Conservation (phyloP, 2,329 filamentous ascomycete genomes). For the Hortaea sp. region DNA sequence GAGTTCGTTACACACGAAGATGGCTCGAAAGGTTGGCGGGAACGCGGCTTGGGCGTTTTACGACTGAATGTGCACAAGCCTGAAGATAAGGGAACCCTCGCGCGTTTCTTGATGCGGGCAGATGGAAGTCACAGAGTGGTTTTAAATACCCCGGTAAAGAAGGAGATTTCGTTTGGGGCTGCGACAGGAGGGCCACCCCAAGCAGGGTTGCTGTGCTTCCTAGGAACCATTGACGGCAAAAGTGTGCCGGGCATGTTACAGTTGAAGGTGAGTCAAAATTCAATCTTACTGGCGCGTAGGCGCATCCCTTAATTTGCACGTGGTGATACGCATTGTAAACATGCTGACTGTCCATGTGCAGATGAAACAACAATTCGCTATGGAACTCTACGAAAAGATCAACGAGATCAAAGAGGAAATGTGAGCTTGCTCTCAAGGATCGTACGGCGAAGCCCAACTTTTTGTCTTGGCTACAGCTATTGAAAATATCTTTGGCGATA, state of each 20-base stretch:
- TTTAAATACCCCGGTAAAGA: slow-evolving; percentile 72
- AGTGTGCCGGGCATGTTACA: slow-evolving; percentile 42
- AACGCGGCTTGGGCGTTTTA: slow-evolving; percentile 72
- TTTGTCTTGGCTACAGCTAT: too few species aligned
- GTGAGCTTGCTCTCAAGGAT: slow-evolving; percentile 10
- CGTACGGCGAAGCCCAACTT: too few species aligned
- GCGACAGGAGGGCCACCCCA: slow-evolving; percentile 51
- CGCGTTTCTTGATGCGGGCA: slow-evolving; percentile 80
- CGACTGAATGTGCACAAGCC: slow-evolving; percentile 63
- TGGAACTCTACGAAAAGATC: slow-evolving; percentile 38
- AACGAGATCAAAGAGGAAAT: slow-evolving; percentile 30
- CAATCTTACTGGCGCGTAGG: slow-evolving; percentile 8
- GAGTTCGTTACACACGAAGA: slow-evolving; percentile 55
- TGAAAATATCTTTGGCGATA: too few species aligned
- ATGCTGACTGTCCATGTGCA: slow-evolving; percentile 4
- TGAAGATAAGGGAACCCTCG: slow-evolving; percentile 45
- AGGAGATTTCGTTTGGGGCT: slow-evolving; percentile 69
- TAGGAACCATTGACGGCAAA: slow-evolving; percentile 45
- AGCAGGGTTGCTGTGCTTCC: slow-evolving; percentile 59
- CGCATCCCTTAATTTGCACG: neutral
- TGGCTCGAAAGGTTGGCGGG: slow-evolving; percentile 64
- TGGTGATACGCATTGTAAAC: neutral
- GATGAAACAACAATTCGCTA: slow-evolving; percentile 34
- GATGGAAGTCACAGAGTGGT: slow-evolving; percentile 81
- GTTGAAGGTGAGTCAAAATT: slow-evolving; percentile 40